Evolutionary conservation across 495 filamentous ascomycete genomes (phyloP).

Genomic region (Talaromyces adpressus): DNA sequence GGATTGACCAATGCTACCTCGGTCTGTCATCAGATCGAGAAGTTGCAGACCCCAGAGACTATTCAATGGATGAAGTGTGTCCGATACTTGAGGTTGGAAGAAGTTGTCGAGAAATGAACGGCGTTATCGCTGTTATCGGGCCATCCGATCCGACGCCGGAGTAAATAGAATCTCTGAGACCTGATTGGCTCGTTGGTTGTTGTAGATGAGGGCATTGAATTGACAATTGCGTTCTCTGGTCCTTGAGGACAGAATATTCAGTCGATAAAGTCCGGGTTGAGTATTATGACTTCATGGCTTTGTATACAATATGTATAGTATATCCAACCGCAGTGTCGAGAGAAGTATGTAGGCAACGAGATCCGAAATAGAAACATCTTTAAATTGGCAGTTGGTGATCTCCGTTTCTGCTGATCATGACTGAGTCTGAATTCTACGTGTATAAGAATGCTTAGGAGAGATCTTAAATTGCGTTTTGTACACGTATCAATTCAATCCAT

Average conservation of each 20-base stretch:
- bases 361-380: no score
- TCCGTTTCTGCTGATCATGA: no score
- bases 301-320: no score
- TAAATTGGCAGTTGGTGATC: no score
- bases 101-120: not conserved
- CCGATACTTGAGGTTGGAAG: not conserved
- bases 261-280: not conserved
- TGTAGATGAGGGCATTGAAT: not conserved
- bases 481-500: no score
- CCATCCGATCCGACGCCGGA: not conserved
- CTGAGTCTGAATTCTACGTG: no score
- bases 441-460: no score
- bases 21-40: not conserved
- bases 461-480: no score
- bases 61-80: not conserved
- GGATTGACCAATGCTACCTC: not conserved
- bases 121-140: not conserved
- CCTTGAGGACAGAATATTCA: not conserved
- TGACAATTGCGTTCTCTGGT: not conserved
- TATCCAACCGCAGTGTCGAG: no score
- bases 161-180: not conserved
- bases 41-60: not conserved
- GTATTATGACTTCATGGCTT: no score
- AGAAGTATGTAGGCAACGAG: no score
- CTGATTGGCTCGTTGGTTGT: not conserved